Conservation (phyloP, 192 early-diverging fungal genomes). For the Podila verticillata region DNA sequence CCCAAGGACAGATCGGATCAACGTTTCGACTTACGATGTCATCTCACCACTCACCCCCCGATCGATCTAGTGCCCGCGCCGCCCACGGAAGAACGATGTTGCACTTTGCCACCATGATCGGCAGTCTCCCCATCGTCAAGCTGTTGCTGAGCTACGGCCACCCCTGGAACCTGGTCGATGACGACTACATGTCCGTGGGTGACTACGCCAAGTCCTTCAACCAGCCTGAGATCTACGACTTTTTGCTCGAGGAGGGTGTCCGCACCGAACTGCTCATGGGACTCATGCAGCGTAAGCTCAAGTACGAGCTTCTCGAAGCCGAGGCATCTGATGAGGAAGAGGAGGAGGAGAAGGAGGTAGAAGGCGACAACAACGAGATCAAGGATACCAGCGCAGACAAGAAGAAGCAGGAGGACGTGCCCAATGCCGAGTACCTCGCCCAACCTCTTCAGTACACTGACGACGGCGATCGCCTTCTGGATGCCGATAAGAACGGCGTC, state of each 20-base stretch:
- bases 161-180: conserved; percentile 88
- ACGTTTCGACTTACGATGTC: background rate
- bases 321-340: conserved; percentile 52
- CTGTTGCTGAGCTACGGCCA: conserved; percentile 71
- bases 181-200: conserved; percentile 78
- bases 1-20: background rate
- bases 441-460: conserved; percentile 80
- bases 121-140: conserved; percentile 69
- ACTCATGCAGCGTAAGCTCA: conserved; percentile 39
- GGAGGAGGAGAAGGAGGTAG: conserved; percentile 37
- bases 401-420: conserved; percentile 54
- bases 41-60: background rate
- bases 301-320: conserved; percentile 27
- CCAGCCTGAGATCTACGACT: conserved; percentile 75
- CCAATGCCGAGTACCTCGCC: conserved; percentile 83
- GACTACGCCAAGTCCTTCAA: conserved; percentile 82
- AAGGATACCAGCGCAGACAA: conserved; percentile 9
- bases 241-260: conserved; percentile 85
- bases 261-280: conserved; percentile 85
- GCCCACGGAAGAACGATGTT: conserved; percentile 53
- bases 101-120: conserved; percentile 76
- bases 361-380: background rate
- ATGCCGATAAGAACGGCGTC: conserved; percentile 89
- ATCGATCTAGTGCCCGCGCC: conserved; percentile 22
- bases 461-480: conserved; percentile 82